Conservation (phyloP, 257 asterid species). For the Solanum bulbocastanum region DNA sequence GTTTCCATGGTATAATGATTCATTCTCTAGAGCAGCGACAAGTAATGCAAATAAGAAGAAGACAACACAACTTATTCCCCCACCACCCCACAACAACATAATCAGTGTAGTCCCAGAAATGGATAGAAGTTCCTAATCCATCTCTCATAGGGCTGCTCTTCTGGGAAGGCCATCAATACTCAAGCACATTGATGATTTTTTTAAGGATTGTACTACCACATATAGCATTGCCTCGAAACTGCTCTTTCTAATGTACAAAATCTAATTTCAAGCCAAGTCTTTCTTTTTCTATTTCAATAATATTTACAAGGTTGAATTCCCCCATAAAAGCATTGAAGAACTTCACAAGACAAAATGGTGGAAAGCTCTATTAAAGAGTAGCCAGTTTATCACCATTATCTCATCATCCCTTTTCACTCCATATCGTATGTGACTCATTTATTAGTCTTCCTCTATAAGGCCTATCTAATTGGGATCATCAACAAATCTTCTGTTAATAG, state of each 20-base stretch:
- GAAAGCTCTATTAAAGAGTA: background rate
- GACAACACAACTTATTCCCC: background rate
- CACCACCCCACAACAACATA: background rate
- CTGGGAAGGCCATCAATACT: background rate
- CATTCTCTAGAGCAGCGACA: background rate
- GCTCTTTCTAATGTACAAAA: background rate
- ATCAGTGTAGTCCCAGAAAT: background rate
- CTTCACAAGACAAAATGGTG: background rate
- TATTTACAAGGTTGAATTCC: background rate
- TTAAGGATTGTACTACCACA: background rate
- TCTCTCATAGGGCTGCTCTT: background rate
- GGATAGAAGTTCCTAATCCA: background rate
- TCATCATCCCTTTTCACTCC: background rate
- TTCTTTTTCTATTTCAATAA: background rate
- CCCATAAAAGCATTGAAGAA: background rate
- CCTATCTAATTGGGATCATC: background rate
- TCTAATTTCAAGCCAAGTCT: background rate
- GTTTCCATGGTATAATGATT: background rate
- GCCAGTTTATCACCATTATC: background rate
- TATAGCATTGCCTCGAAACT: background rate
- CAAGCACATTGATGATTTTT: background rate
- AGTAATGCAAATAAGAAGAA: background rate
- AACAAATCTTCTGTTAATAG: background rate
- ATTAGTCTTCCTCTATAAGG: background rate
- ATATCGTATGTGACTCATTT: background rate